These are phyloP conservation scores for Populus trichocarpa DNA, from an alignment of 441 rosid genomes.

Conservation along the genomic window DNA sequence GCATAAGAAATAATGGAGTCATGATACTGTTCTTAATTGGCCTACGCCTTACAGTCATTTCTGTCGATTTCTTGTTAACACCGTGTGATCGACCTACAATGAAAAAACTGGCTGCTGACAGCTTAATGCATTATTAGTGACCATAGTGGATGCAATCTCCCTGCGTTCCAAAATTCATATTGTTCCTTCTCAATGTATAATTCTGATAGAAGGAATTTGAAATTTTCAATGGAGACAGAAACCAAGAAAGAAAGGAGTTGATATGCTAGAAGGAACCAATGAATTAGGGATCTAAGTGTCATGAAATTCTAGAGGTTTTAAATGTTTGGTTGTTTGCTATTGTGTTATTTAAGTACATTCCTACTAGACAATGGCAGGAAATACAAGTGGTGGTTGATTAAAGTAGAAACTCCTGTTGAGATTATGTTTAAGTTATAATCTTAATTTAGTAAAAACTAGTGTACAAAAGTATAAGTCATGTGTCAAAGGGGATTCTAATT, in stretches of 20 bases:
- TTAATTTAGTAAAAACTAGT: not conserved
- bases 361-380: not conserved
- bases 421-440: not conserved
- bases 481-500: not conserved
- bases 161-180: not conserved
- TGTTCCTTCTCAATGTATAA: not conserved
- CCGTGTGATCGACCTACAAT: not conserved
- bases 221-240: not conserved
- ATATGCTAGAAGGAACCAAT: not conserved
- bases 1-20: not conserved
- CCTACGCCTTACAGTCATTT: too few relatives aligned
- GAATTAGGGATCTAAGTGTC: not conserved
- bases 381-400: not conserved
- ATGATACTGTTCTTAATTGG: not conserved
- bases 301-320: not conserved
- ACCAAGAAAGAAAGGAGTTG: not conserved
- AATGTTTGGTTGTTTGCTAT: not conserved
- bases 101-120: not conserved
- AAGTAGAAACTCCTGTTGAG: not conserved
- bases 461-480: not conserved
- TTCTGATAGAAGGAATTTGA: not conserved
- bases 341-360: not conserved
- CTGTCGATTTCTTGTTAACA: not conserved
- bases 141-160: not conserved
- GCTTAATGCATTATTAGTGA: not conserved